A percentile compares a stretch with the other conserved stretches of the same genome.
Evolutionary conservation across 345 rosid species (phyloP).

Genomic region (Cardamine occulta): DNA sequence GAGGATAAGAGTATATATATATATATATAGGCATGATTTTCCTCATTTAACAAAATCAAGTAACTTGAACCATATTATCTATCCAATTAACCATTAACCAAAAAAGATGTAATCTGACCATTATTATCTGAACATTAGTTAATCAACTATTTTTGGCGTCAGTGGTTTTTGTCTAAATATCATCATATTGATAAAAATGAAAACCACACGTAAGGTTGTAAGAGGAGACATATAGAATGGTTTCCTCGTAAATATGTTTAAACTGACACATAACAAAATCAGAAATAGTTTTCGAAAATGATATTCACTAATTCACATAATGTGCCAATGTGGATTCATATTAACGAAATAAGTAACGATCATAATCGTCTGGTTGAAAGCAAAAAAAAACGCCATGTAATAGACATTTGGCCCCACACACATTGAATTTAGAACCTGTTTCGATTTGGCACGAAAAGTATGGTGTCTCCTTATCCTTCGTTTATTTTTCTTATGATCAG

Average conservation of each 20-base stretch:
- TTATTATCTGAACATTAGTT: background rate
- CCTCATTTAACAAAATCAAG: background rate
- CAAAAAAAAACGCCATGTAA: conserved; percentile 17
- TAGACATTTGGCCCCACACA: conserved; percentile 38
- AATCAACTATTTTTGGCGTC: background rate
- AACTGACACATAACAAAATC: background rate
- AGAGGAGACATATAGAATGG: background rate
- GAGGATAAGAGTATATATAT: background rate
- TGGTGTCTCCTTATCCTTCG: conserved; percentile 25
- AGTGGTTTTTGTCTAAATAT: background rate
- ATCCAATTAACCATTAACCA: background rate
- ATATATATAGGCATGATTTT: background rate
- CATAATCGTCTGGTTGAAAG: background rate
- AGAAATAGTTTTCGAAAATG: background rate
- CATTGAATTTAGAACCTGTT: conserved; percentile 40
- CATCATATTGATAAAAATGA: background rate
- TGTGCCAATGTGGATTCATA: background rate
- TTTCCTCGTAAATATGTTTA: conserved; percentile 10
- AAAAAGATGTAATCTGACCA: background rate
- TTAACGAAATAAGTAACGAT: background rate
- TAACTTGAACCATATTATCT: background rate
- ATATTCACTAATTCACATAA: background rate
- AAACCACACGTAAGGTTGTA: conserved; percentile 10
- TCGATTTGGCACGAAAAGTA: conserved; percentile 41
- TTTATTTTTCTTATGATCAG: background rate